Percentiles rank a stretch among this genome's conserved stretches.
phyloP scores from a whole-genome alignment of 2,329 filamentous ascomycete genomes.

The Ophiostoma himal-ulmi region DNA sequence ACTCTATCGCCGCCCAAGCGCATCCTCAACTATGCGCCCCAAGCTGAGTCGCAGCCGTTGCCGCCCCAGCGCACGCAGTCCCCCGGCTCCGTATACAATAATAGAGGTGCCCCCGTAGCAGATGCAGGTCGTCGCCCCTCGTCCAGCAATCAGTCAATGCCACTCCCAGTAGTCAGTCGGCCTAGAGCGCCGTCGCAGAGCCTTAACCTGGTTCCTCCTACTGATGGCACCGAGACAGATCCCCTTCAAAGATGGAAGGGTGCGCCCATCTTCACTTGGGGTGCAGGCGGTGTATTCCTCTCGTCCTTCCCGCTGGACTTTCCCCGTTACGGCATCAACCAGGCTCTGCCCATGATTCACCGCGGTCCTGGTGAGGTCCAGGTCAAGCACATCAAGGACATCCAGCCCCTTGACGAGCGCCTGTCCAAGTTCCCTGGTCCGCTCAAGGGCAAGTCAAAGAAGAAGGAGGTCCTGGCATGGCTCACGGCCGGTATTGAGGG shows the following conservation, averaged over 20 bases:
- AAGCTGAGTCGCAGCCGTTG: conserved; percentile 39
- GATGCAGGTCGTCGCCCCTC: background rate
- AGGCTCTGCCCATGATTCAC: conserved; percentile 68
- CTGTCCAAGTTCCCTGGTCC: conserved; percentile 84
- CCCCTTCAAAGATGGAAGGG: conserved; percentile 87
- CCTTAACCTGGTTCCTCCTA: conserved; percentile 55
- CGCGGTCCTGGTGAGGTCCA: conserved; percentile 77
- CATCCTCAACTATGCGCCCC: conserved; percentile 47
- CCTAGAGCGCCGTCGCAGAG: conserved; percentile 49
- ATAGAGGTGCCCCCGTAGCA: conserved; percentile 27
- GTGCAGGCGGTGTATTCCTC: conserved; percentile 73
- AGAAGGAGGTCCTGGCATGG: conserved; percentile 87
- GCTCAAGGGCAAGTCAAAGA: conserved; percentile 82
- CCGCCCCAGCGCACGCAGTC: conserved; percentile 59
- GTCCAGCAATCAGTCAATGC: background rate
- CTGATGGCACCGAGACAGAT: conserved; percentile 64
- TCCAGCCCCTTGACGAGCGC: conserved; percentile 64
- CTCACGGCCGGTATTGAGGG: conserved; percentile 67
- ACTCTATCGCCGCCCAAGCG: conserved; percentile 54
- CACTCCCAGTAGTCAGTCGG: conserved; percentile 30
- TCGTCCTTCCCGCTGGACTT: conserved; percentile 85
- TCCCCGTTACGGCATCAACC: conserved; percentile 74
- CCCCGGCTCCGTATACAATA: conserved; percentile 44
- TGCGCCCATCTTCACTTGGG: conserved; percentile 79
- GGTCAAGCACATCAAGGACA: conserved; percentile 67